Evolutionary conservation across 2,329 filamentous ascomycete genomes (phyloP), one percentile per base, ranked within the genome.

Genomic region (Diaporthe sp.): DNA sequence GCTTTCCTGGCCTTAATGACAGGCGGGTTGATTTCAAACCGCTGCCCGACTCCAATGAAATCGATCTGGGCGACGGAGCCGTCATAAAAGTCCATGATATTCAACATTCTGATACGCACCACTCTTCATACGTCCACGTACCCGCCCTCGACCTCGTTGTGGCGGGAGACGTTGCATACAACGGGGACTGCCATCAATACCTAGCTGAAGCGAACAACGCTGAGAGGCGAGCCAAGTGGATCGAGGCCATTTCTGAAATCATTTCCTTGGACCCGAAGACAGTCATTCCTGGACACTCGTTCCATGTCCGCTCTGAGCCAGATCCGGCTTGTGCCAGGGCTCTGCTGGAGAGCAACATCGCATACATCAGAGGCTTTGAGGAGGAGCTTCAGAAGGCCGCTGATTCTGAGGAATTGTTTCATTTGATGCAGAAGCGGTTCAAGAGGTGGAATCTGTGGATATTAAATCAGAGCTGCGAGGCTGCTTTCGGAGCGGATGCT

Each of bases 391-490:
- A 15, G 22, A 51, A 39, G 44, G 30, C 44, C 7, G 12, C 44
- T 22, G 44, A 27, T 6, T 6, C 44, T 9, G 19, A 37, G 17
- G 68, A 59, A 6, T 12, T 70, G 25, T 70, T 70, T 30, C 19
- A 6, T 39, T 9, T 27, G 22, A 59, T 70, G 68, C 30, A 50
- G 25, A n/a, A 30, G 27, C 50, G 51, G 3, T 44, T 32, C 39
- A 55, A 42, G 27, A 25, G 51, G 53, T 70, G 68, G 68, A 70
- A 70, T 25, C 3, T 70, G 15, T 70, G 68, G 50, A 70, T 70
- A 44, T 51, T 66, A 44, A 27, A 35, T 15, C 42, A 51, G 44
- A 66, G 44, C 63, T 66, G 44, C 15, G 19, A 66, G 30, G 63
- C 44, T 39, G 63, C 44, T 12, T 66, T 66, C 7, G 30, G 27